A percentile compares a stretch with the other conserved stretches of the same genome.
Conservation (phyloP, 1,139 yeast species). For the Candida sojae region DNA sequence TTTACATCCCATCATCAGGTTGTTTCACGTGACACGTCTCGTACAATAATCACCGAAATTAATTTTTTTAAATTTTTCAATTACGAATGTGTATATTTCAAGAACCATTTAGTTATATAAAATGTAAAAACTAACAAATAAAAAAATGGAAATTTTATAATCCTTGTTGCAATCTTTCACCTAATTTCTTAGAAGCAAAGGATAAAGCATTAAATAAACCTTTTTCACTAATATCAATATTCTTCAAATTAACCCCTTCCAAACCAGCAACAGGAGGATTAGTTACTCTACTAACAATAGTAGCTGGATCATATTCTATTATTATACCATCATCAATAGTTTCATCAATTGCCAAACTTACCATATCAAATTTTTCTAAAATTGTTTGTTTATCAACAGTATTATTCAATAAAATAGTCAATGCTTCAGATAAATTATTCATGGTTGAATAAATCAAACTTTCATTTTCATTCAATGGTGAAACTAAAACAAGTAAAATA, state of each 20-base stretch:
- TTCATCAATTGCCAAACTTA: conserved; percentile 86
- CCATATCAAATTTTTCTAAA: conserved; percentile 82
- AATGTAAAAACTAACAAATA: background rate
- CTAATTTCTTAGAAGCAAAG: conserved; percentile 82
- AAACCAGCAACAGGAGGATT: conserved; percentile 58
- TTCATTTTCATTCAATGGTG: conserved; percentile 82
- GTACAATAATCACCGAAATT: background rate
- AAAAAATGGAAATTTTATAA: conserved; percentile 26
- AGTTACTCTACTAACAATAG: conserved; percentile 87
- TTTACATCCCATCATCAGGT: background rate
- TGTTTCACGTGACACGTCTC: background rate
- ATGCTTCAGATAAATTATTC: conserved; percentile 76
- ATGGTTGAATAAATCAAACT: conserved; percentile 76
- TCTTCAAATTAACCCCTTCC: conserved; percentile 53
- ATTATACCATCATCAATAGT: conserved; percentile 90
- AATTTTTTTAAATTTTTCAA: too few relatives aligned
- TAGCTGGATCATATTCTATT: conserved; percentile 84
- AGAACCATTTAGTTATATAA: too few relatives aligned
- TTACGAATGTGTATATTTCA: too few relatives aligned
- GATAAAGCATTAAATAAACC: conserved; percentile 88
- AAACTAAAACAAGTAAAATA: conserved; percentile 68
- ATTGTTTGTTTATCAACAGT: conserved; percentile 79
- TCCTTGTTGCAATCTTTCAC: conserved; percentile 85
- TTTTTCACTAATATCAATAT: conserved; percentile 81
- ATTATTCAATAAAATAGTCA: conserved; percentile 73